These are phyloP conservation scores for Salpingoeca rosetta DNA, from an alignment of 78 protist species.

Conservation along the genomic window DNA sequence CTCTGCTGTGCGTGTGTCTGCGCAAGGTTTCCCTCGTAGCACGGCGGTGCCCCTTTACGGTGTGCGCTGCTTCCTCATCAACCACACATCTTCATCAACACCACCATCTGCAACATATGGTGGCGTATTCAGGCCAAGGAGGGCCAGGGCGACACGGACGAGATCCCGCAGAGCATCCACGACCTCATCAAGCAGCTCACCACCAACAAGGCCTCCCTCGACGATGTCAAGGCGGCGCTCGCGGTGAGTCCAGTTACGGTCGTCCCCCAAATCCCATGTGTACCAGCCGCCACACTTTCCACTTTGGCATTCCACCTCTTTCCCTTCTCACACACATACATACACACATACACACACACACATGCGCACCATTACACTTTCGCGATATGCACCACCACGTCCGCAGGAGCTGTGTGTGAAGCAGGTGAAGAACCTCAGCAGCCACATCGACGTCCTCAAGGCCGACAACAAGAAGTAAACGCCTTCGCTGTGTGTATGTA, in stretches of 20 bases:
- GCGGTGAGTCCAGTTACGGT: no score
- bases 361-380: no score
- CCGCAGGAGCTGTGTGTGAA: conserved; percentile 8
- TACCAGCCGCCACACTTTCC: no score
- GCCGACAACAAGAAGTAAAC: conserved; percentile 4
- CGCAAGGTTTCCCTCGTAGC: conserved; percentile 28
- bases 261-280: no score
- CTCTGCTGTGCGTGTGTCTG: not conserved
- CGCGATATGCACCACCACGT: no score
- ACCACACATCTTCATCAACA: not conserved
- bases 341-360: no score
- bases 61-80: not conserved
- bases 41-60: not conserved
- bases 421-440: conserved; percentile 30
- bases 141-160: conserved; percentile 12
- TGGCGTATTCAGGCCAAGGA: conserved; percentile 18
- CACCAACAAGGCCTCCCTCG: not conserved
- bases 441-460: conserved; percentile 25
- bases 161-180: not conserved
- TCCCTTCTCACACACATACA: no score
- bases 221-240: not conserved
- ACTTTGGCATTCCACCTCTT: no score
- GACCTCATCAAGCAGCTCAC: conserved; percentile 10
- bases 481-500: no score
- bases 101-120: not conserved